phyloP scores from a whole-genome alignment of 495 filamentous ascomycete genomes.

The Astrothelium subdiscretum region DNA sequence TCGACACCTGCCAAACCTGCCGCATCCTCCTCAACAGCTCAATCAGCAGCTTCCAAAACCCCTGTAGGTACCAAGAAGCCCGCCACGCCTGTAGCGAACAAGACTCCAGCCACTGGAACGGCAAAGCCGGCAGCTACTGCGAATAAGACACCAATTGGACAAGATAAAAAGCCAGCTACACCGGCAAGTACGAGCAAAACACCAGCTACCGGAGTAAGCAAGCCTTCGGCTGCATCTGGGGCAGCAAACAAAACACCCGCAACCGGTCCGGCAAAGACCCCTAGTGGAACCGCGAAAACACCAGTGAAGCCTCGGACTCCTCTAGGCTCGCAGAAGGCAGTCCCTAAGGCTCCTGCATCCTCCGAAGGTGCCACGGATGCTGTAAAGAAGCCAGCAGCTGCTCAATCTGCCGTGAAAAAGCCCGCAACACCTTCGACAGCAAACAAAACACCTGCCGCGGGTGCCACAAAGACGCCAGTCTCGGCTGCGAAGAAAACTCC shows the following conservation, averaged over 20 bases:
- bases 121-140: not conserved
- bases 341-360: not conserved
- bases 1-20: not conserved
- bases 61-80: slow-evolving; percentile 8
- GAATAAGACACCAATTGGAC: not conserved
- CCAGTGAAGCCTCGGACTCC: not conserved
- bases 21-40: not conserved
- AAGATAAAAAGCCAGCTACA: not conserved
- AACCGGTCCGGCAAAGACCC: slow-evolving; percentile 1
- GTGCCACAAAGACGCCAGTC: not conserved
- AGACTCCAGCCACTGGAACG: not conserved
- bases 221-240: not conserved
- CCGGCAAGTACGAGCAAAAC: not conserved
- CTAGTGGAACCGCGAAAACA: not conserved
- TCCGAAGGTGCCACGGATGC: not conserved
- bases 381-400: not conserved
- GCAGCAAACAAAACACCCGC: not conserved
- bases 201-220: not conserved
- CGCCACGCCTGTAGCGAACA: not conserved
- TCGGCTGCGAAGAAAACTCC: slow-evolving; percentile 9
- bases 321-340: slow-evolving; percentile 1
- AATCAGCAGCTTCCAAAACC: slow-evolving; percentile 2
- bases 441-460: slow-evolving; percentile 1
- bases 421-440: not conserved
- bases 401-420: not conserved